Conservation (phyloP, 257 asterid species). For the Jasminum sambac region DNA sequence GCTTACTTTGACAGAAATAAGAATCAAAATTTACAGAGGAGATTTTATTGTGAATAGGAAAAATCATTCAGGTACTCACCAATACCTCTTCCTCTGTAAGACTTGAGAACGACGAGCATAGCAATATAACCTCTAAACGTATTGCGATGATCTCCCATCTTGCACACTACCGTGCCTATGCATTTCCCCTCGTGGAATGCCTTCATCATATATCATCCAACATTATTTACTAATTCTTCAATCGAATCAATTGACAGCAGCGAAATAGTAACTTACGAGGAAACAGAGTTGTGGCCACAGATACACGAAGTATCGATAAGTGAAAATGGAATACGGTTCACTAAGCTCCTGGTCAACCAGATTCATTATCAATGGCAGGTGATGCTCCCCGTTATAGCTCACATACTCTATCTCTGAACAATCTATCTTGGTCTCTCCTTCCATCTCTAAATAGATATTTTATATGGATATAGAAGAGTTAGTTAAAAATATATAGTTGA, state of each 20-base stretch:
- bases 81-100: constrained; percentile 86
- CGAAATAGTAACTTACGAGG: constrained; percentile 48
- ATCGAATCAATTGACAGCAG: background rate
- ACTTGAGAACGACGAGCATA: constrained; percentile 87
- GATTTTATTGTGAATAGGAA: constrained; percentile 2
- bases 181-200: constrained; percentile 87
- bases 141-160: constrained; percentile 95
- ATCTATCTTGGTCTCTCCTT: constrained; percentile 31
- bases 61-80: constrained; percentile 37
- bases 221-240: background rate
- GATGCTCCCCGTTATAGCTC: constrained; percentile 95
- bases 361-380: constrained; percentile 91
- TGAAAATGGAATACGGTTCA: constrained; percentile 96
- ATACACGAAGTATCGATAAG: constrained; percentile 95
- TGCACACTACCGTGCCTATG: constrained; percentile 93
- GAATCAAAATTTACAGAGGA: background rate
- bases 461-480: too few relatives aligned
- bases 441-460: too few relatives aligned
- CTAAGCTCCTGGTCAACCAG: constrained; percentile 94
- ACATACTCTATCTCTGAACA: constrained; percentile 60
- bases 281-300: constrained; percentile 94
- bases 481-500: too few relatives aligned
- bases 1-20: background rate
- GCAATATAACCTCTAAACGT: constrained; percentile 92
- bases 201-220: constrained; percentile 30